Conservation (phyloP, 371 early-diverging fungal genomes). For the Globomyces sp. region DNA sequence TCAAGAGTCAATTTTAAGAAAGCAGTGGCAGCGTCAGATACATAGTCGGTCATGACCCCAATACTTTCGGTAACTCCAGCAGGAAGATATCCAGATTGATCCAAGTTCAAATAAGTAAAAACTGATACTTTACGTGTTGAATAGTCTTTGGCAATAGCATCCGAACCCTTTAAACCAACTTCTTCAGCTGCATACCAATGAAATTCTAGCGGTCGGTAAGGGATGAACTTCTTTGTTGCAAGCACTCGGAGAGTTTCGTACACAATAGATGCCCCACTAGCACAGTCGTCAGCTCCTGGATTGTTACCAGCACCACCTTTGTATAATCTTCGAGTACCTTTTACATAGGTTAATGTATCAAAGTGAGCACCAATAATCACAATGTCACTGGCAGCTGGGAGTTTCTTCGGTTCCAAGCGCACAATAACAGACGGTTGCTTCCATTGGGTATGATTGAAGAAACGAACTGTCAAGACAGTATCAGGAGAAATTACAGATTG, state of each 20-base stretch:
- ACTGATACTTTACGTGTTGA: slow-evolving; percentile 16
- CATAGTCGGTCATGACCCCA: slow-evolving; percentile 24
- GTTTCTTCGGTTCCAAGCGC: slow-evolving; percentile 22
- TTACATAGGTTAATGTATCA: slow-evolving; percentile 5
- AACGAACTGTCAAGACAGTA: slow-evolving; percentile 20
- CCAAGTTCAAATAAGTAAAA: slow-evolving; percentile 25
- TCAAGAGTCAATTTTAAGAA: slow-evolving; percentile 13
- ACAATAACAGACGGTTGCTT: slow-evolving; percentile 30
- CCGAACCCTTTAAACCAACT: slow-evolving; percentile 26
- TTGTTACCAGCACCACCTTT: slow-evolving; percentile 13
- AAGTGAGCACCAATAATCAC: slow-evolving; percentile 18
- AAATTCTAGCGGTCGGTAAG: slow-evolving; percentile 26
- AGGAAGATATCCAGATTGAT: slow-evolving; percentile 27
- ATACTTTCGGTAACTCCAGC: slow-evolving; percentile 16
- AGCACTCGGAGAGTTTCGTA: slow-evolving; percentile 24
- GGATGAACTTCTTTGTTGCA: slow-evolving; percentile 1
- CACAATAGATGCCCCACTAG: slow-evolving; percentile 21
- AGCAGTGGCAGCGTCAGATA: slow-evolving; percentile 10
- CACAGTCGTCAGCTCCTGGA: slow-evolving; percentile 33
- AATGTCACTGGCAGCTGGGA: slow-evolving; percentile 10
- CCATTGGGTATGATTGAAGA: slow-evolving; percentile 23
- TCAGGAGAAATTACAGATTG: not conserved
- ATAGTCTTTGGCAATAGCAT: slow-evolving; percentile 31
- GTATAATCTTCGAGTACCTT: not conserved
- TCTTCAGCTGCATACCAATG: slow-evolving; percentile 43